Percentiles rank a stretch among this genome's conserved stretches.
Conservation (phyloP, 192 early-diverging fungal species). For the Coemansia sp. region DNA sequence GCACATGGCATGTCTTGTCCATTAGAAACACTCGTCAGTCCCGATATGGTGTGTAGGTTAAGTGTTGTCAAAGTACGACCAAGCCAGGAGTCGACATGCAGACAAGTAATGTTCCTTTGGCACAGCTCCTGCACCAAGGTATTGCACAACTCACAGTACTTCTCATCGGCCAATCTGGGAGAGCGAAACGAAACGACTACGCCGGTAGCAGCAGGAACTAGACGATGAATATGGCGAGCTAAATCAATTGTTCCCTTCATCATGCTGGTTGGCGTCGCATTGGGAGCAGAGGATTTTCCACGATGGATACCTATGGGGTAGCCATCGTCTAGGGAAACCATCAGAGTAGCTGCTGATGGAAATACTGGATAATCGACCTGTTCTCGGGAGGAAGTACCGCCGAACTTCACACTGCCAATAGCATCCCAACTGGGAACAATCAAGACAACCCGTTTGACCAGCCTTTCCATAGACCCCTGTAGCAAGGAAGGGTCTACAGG, state of each 20-base stretch:
- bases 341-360: too few species aligned
- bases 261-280: background rate
- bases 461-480: too few species aligned
- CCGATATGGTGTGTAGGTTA: background rate
- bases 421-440: background rate
- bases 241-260: background rate
- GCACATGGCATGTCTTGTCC: background rate
- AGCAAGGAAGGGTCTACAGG: background rate
- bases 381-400: too few species aligned
- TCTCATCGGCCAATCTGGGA: too few species aligned
- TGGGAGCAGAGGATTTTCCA: background rate
- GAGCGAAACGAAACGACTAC: background rate
- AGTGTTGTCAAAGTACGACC: background rate
- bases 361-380: background rate
- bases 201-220: background rate
- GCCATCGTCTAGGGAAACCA: background rate
- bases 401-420: background rate
- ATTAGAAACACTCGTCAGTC: background rate
- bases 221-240: background rate
- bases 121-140: background rate
- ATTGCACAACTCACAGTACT: background rate
- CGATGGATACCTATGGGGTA: background rate
- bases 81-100: background rate
- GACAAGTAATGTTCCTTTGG: background rate
- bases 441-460: background rate